Evolutionary conservation across 2,329 filamentous ascomycete genomes (phyloP).

Genomic region (Colletotrichum lentis): DNA sequence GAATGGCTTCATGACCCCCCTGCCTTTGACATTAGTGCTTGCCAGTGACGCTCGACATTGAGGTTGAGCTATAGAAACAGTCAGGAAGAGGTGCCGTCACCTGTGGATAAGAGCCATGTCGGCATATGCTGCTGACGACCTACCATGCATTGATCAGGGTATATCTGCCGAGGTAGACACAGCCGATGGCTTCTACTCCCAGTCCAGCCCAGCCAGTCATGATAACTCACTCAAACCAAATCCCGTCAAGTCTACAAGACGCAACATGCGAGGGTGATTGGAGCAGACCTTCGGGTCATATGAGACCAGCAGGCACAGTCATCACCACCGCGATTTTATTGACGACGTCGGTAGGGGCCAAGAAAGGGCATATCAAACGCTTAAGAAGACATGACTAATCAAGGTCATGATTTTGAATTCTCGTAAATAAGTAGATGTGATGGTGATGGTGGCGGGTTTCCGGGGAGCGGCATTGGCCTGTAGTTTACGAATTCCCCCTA

Average conservation of each 20-base stretch:
- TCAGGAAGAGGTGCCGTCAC: no score
- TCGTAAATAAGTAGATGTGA: conserved; percentile 24
- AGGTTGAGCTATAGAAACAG: neutral
- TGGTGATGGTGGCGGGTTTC: conserved; percentile 21
- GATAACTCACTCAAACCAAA: neutral
- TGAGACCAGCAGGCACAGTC: neutral
- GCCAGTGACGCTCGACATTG: neutral
- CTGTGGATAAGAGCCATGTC: no score
- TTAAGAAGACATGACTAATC: conserved; percentile 19
- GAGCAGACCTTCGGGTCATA: neutral
- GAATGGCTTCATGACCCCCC: neutral
- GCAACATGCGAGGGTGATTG: neutral
- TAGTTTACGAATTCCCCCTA: conserved; percentile 15
- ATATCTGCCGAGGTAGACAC: no score
- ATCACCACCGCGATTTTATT: neutral
- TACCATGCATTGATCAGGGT: no score
- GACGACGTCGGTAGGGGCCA: neutral
- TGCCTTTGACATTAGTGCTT: neutral
- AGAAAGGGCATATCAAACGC: neutral
- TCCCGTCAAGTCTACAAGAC: neutral
- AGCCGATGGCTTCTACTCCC: no score
- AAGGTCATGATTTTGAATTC: conserved; percentile 33
- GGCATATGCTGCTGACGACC: no score
- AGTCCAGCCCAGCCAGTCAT: neutral
- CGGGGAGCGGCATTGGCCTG: conserved; percentile 6